Evolutionary conservation across 257 asterid genomes (phyloP), one percentile per base, ranked within the genome.

Genomic region (Gentiana dahurica): DNA sequence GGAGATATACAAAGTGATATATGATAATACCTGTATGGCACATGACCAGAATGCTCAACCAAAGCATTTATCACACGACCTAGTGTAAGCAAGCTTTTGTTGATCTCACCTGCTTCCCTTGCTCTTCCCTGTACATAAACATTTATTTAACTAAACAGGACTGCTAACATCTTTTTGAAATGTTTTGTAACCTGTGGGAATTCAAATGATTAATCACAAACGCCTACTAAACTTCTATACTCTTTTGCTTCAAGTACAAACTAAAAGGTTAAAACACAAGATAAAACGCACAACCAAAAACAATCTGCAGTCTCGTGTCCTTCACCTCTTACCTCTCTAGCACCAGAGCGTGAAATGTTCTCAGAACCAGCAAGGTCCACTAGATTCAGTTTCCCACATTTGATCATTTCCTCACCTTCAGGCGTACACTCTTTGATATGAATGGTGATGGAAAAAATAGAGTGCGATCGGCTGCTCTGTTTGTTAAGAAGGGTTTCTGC

Each of bases 321-420:
- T 15, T n/a, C 55, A 62, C 68, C 54, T 47, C 79, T 78, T 63
- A 92, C 98, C 88, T 92, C 98, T 81, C 87, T 80, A 34, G 98
- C 98, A 60, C 98, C 98, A 63, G 98, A 92, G 12, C 98, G 97
- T 50, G 98, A 92, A 56, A 92, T 85, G 69, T 92, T 88, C 76
- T 88, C 97, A 9, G 98, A 92, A 62, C 98, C 98, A 52, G 98
- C 98, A 53, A 92, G 95, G 70, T 92, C 98, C 63, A 92, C 97
- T 36, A 92, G 88, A 79, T 92, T 92, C 65, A 92, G 79, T 82
- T 92, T 92, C 74, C 98, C 98, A 65, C 87, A 83, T 74, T 85
- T 92, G 71, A 92, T 85, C 95, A 92, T 80, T 71, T 92, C 98
- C 68, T 92, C 97, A 65, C 98, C 98, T 72, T 92, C 98, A 53